phyloP scores from a whole-genome alignment of 2,329 filamentous ascomycete genomes.

The Epichloe gansuensis region DNA sequence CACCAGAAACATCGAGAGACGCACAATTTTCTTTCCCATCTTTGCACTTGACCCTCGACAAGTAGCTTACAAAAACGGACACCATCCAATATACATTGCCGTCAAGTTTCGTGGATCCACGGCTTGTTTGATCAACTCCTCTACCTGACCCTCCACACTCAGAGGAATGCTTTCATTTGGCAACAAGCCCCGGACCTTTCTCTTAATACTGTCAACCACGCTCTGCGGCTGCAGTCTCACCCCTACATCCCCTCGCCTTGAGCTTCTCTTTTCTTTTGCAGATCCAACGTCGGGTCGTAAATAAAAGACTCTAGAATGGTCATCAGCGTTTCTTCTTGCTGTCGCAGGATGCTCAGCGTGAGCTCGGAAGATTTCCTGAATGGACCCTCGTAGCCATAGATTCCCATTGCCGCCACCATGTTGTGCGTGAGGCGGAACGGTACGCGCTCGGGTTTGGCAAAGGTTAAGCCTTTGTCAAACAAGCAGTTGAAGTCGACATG shows the following conservation, averaged over 20 bases:
- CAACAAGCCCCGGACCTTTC: constrained; percentile 75
- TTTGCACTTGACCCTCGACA: background rate
- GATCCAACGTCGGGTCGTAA: constrained; percentile 90
- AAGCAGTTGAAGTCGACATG: constrained; percentile 99
- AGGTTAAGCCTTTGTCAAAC: constrained; percentile 94
- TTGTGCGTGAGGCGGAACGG: constrained; percentile 97
- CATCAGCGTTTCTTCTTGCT: constrained; percentile 94
- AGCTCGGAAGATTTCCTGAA: constrained; percentile 87
- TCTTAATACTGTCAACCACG: constrained; percentile 78
- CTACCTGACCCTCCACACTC: constrained; percentile 93
- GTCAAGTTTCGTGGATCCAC: constrained; percentile 68
- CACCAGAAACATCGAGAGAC: too few relatives aligned
- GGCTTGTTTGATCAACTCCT: constrained; percentile 82
- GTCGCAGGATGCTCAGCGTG: constrained; percentile 69
- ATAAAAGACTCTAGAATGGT: constrained; percentile 95
- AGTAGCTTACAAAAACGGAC: constrained; percentile 38
- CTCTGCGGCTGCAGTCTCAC: constrained; percentile 49
- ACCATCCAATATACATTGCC: constrained; percentile 97
- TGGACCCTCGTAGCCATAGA: constrained; percentile 85
- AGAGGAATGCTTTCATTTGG: constrained; percentile 83
- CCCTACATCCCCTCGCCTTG: constrained; percentile 25
- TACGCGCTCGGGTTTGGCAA: constrained; percentile 86
- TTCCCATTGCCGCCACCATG: constrained; percentile 95
- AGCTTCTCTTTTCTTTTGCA: constrained; percentile 54
- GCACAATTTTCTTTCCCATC: background rate